Percentiles rank a stretch among this genome's conserved stretches.
Evolutionary conservation across 1,284 basidiomycete species (phyloP).

Genomic region (Ustilago bromivora): DNA sequence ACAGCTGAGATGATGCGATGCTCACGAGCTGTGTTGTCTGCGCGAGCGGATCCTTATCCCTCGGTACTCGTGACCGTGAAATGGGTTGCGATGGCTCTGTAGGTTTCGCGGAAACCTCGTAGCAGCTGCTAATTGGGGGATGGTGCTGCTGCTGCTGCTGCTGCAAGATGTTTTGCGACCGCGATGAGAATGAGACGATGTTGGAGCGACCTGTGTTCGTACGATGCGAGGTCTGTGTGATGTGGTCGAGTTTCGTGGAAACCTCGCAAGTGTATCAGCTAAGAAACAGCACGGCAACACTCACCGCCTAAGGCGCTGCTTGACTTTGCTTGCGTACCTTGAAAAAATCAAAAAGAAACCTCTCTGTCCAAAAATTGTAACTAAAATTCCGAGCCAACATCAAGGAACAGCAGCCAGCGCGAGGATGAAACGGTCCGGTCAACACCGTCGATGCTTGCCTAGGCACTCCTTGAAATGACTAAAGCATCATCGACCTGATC

Average conservation of each 20-base stretch:
- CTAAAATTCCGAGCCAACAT: neutral
- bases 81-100: neutral
- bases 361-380: neutral
- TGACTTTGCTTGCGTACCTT: neutral
- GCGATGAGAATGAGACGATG: neutral
- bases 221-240: slow-evolving; percentile 4
- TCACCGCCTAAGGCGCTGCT: neutral
- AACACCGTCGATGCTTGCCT: neutral
- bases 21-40: neutral
- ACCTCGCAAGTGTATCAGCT: slow-evolving; percentile 3
- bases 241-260: neutral
- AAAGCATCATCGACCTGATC: no score
- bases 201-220: neutral
- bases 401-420: neutral
- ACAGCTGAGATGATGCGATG: slow-evolving; percentile 1
- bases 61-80: neutral
- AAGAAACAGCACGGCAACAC: neutral
- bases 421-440: neutral
- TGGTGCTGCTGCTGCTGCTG: neutral
- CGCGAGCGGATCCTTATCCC: neutral
- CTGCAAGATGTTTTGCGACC: neutral
- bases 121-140: neutral
- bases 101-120: neutral
- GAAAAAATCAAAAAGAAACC: neutral
- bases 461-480: no score